Evolutionary conservation across 1,139 yeast species (phyloP).

Genomic region (Lodderomyces theae): DNA sequence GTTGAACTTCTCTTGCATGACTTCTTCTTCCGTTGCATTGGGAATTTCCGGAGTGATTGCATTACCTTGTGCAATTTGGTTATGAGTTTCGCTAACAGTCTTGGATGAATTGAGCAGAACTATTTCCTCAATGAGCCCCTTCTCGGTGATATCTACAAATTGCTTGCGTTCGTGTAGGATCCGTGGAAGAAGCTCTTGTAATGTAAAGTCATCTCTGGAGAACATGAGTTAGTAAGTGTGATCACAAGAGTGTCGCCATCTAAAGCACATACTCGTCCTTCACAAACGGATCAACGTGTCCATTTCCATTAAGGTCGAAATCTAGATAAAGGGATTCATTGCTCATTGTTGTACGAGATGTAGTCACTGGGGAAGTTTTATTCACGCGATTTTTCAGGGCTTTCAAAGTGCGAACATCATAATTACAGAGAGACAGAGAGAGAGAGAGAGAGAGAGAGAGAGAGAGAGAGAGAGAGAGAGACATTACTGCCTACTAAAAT

Average conservation of each 20-base stretch:
- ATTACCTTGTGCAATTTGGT: background rate
- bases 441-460: too few relatives aligned
- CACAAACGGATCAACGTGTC: slow-evolving; percentile 35
- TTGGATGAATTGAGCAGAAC: slow-evolving; percentile 7
- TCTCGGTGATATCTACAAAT: slow-evolving; percentile 55
- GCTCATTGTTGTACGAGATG: slow-evolving; percentile 3
- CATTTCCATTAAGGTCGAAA: slow-evolving; percentile 22
- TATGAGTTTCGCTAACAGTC: slow-evolving; percentile 1
- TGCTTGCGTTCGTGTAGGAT: slow-evolving; percentile 39
- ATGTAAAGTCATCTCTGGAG: slow-evolving; percentile 38
- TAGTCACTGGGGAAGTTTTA: background rate
- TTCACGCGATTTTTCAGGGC: background rate
- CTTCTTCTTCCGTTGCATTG: background rate
- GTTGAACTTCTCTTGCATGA: slow-evolving; percentile 31
- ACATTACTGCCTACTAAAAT: too few relatives aligned
- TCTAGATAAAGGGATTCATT: slow-evolving; percentile 23
- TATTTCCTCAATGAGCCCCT: slow-evolving; percentile 34
- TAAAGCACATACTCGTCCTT: slow-evolving; percentile 37
- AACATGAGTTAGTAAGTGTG: too few relatives aligned
- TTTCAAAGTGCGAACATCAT: background rate
- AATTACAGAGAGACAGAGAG: too few relatives aligned
- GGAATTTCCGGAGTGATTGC: background rate
- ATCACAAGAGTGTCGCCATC: too few relatives aligned
- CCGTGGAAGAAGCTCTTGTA: slow-evolving; percentile 42
- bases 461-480: too few relatives aligned